A percentile compares a stretch with the other conserved stretches of the same genome.
Evolutionary conservation across 2,329 filamentous ascomycete species (phyloP).

Genomic region (Orbilia blumenaviensis): DNA sequence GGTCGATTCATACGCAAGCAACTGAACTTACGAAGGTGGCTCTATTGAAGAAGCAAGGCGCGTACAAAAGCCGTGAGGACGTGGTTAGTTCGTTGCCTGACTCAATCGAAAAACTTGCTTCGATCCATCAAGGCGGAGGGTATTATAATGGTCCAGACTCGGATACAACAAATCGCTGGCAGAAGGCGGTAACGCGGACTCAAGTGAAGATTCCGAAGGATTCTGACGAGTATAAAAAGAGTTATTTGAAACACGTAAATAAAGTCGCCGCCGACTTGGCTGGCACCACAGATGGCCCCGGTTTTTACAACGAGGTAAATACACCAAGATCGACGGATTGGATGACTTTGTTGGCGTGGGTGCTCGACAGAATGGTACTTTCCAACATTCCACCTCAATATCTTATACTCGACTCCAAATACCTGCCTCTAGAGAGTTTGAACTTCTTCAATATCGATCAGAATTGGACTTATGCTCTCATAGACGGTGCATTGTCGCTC

Average conservation of each 20-base stretch:
- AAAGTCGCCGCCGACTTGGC: background rate
- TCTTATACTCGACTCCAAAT: slow-evolving; percentile 61
- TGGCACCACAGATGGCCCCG: slow-evolving; percentile 25
- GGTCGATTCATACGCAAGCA: background rate
- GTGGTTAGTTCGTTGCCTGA: background rate
- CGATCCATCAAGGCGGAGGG: background rate
- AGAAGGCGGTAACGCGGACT: slow-evolving; percentile 16
- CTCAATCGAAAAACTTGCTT: background rate
- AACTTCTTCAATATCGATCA: slow-evolving; percentile 64
- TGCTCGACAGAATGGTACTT: slow-evolving; percentile 61
- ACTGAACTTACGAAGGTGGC: slow-evolving; percentile 33
- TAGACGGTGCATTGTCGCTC: slow-evolving; percentile 63
- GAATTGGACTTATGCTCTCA: slow-evolving; percentile 62
- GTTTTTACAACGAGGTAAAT: slow-evolving; percentile 60
- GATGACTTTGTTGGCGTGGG: slow-evolving; percentile 59
- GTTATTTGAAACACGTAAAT: too few species aligned
- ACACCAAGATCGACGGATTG: slow-evolving; percentile 60
- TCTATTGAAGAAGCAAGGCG: background rate
- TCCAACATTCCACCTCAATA: slow-evolving; percentile 61
- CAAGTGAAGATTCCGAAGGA: slow-evolving; percentile 18
- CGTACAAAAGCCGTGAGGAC: background rate
- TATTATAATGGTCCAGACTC: background rate
- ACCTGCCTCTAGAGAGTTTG: slow-evolving; percentile 60
- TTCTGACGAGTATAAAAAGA: too few species aligned
- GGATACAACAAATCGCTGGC: background rate